Percentiles rank a stretch among this genome's conserved stretches.
Evolutionary conservation across 352 stramenopile genomes (phyloP).

Genomic region (Phytophthora pistaciae): DNA sequence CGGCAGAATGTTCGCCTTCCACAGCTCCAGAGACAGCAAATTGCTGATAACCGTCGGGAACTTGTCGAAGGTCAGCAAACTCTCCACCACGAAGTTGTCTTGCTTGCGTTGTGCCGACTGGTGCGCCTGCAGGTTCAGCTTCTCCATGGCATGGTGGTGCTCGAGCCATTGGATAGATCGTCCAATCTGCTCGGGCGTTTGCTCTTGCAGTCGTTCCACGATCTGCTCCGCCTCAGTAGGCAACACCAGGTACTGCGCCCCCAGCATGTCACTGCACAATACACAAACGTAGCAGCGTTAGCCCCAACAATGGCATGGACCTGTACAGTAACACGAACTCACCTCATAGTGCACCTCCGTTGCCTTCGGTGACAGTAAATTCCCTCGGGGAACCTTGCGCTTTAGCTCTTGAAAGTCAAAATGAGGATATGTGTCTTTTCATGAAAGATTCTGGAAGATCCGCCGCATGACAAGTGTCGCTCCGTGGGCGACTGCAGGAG

Average conservation of each 20-base stretch:
- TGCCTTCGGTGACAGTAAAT: neutral
- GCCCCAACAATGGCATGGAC: neutral
- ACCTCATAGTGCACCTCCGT: constrained; percentile 27
- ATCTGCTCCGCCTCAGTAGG: constrained; percentile 86
- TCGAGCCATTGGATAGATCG: constrained; percentile 77
- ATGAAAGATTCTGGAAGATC: constrained; percentile 35
- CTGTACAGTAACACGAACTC: neutral
- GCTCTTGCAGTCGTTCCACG: constrained; percentile 74
- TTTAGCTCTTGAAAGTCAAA: constrained; percentile 19
- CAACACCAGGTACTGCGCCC: constrained; percentile 72
- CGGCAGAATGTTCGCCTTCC: constrained; percentile 87
- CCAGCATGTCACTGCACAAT: constrained; percentile 32
- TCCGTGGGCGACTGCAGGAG: neutral
- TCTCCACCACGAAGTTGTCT: constrained; percentile 96
- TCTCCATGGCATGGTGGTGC: constrained; percentile 91
- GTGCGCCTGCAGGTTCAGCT: constrained; percentile 94
- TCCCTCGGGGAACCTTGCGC: neutral
- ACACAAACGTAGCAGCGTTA: constrained; percentile 3
- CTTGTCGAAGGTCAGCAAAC: constrained; percentile 93
- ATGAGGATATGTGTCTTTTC: constrained; percentile 28
- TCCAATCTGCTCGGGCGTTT: constrained; percentile 75
- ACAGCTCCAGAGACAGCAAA: constrained; percentile 91
- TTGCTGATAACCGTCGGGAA: constrained; percentile 90
- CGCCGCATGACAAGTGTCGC: constrained; percentile 11
- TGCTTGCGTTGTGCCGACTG: constrained; percentile 90